These are phyloP conservation scores for Rhizopogon salebrosus DNA, from an alignment of 768 basidiomycete genomes.

Conservation along the genomic window DNA sequence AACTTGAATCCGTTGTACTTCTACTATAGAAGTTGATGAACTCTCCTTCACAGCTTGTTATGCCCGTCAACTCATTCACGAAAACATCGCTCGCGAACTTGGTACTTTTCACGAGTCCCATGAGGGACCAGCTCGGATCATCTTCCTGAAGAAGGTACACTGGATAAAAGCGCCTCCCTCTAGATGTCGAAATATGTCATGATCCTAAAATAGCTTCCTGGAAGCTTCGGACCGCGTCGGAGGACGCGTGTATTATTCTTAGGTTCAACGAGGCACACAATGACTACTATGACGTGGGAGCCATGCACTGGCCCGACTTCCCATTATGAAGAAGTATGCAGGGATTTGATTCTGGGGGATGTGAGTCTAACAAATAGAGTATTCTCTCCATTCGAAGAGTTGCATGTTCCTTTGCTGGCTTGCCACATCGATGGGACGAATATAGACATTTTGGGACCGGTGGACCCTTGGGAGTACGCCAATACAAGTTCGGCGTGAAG, in stretches of 20 bases:
- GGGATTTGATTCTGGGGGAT: neutral
- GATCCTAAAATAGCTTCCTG: constrained; percentile 16
- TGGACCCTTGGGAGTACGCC: neutral
- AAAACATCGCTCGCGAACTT: neutral
- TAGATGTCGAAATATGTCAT: constrained; percentile 6
- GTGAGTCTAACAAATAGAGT: neutral
- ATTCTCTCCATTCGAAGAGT: neutral
- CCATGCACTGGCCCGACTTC: neutral
- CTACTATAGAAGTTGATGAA: neutral
- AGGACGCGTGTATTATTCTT: constrained; percentile 15
- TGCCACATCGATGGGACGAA: neutral
- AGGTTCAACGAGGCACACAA: neutral
- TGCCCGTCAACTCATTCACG: neutral
- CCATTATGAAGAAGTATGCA: neutral
- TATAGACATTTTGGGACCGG: neutral
- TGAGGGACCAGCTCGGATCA: neutral
- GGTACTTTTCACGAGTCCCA: neutral
- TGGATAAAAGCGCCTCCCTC: neutral
- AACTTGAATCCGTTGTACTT: too few relatives aligned
- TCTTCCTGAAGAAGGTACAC: neutral
- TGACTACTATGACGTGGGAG: neutral
- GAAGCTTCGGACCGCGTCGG: constrained; percentile 14
- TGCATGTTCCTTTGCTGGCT: neutral
- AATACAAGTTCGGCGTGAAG: neutral
- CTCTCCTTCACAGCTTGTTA: neutral